These are phyloP conservation scores for Larix kaempferi DNA, from an alignment of 75 land plant species.

Conservation along the genomic window DNA sequence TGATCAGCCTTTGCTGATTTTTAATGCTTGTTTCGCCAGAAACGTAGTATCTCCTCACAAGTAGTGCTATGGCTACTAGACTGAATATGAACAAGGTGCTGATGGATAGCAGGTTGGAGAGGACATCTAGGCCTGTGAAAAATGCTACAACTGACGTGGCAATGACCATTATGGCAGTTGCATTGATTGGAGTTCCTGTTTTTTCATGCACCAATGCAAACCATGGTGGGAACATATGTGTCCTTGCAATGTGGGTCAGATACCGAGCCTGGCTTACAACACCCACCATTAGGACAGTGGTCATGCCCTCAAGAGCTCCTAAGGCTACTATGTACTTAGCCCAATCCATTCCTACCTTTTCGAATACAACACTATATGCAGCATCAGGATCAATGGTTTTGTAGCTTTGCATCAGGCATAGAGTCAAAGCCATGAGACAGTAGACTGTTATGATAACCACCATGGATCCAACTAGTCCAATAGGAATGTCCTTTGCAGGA, in stretches of 20 bases:
- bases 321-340: conserved; percentile 87
- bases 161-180: conserved; percentile 55
- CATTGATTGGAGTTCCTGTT: conserved; percentile 78
- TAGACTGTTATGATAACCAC: conserved; percentile 27
- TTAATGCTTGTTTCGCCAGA: conserved; percentile 28
- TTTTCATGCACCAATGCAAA: conserved; percentile 45
- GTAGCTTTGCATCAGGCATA: conserved; percentile 48
- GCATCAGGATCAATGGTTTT: conserved; percentile 36
- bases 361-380: conserved; percentile 59
- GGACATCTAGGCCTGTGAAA: conserved; percentile 64
- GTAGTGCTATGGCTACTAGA: conserved; percentile 68
- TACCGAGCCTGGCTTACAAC: conserved; percentile 83
- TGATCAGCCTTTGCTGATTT: conserved; percentile 31
- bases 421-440: conserved; percentile 46
- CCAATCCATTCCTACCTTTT: conserved; percentile 61
- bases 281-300: conserved; percentile 66
- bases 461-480: conserved; percentile 68
- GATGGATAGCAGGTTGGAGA: conserved; percentile 76
- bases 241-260: conserved; percentile 84
- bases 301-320: conserved; percentile 88
- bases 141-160: conserved; percentile 62
- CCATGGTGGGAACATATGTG: conserved; percentile 87
- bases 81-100: conserved; percentile 83
- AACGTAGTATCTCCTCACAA: conserved; percentile 80
- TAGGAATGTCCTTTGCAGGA: conserved; percentile 65